Evolutionary conservation across 768 basidiomycete species (phyloP), one percentile per base, ranked within the genome.

Genomic region (Boletales sp.): DNA sequence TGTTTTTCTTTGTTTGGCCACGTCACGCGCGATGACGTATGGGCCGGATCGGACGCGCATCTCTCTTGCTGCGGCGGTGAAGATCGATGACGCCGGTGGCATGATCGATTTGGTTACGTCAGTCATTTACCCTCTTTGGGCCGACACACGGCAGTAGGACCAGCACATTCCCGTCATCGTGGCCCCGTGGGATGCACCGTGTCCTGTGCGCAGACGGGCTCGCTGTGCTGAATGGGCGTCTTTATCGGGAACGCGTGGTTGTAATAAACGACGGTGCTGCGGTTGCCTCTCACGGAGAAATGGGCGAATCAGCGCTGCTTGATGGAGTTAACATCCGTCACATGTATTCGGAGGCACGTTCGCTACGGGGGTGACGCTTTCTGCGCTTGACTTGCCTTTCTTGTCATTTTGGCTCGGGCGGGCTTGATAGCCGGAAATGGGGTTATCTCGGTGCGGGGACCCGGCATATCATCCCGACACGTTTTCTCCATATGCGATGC

Each of bases 51-150:
- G 21, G 21, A 21, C 21, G 21, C 21, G 45, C 18, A 39, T 42
- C 43, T 27, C 24, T 1, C 18, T 34, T 30, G 14, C 34, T 29
- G 38, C 54, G 58, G 61, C 58, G 58, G 60, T 53, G 50, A 48
- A 51, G 40, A 52, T 57, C 58, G 62, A 62, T 64, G 62, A 64
- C 62, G 59, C 58, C 58, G 58, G 61, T 62, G 59, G 62, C 59
- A 60, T 24, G 45, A 53, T 54, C 51, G 55, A 41, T 37, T 29
- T 8, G 7, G 40, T 63, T 58, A 63, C 61, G 60, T 62, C 62
- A 59, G 37, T 48, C 49, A 40, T 48, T 4, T 27, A 18, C 38
- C 10, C 7, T 32, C 44, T 27, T 27, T 27, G 24, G 24, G 24
- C 24, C 24, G 24, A 27, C 24, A 27, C 24, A 27, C 24, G 24